Evolutionary conservation across 2,329 filamentous ascomycete species (phyloP).

Genomic region (Ophiostoma sp.): DNA sequence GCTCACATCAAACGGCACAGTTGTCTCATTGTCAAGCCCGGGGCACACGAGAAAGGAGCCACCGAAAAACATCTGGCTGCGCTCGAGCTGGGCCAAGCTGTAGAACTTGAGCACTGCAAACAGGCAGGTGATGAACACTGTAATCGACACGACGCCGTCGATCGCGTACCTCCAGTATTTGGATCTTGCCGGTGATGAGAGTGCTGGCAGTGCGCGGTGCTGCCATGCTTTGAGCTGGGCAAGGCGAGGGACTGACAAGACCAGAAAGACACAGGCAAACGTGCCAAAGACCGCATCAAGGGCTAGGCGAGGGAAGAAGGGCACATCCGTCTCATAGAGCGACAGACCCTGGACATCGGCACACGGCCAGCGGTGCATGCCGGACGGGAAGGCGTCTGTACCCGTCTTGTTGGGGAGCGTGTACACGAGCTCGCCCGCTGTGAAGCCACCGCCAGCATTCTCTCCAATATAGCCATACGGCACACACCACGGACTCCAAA

Average conservation of each 20-base stretch:
- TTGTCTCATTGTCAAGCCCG: background rate
- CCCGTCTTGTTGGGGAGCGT: background rate
- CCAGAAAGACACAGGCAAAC: background rate
- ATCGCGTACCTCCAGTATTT: background rate
- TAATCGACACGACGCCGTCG: background rate
- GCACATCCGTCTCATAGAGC: conserved; percentile 3
- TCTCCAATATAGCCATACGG: background rate
- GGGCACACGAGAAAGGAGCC: background rate
- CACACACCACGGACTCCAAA: background rate
- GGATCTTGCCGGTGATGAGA: background rate
- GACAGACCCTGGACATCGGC: background rate
- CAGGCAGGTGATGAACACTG: background rate
- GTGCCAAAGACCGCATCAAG: background rate
- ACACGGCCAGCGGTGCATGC: background rate
- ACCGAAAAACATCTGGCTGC: background rate
- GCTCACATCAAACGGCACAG: background rate
- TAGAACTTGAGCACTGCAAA: background rate
- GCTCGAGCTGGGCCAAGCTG: background rate
- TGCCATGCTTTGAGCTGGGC: conserved; percentile 4
- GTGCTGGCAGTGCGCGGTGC: background rate
- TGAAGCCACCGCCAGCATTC: background rate
- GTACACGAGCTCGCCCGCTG: background rate
- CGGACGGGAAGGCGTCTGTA: background rate
- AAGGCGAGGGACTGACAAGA: background rate
- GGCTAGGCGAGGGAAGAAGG: background rate